Percentiles rank a stretch among this genome's conserved stretches.
phyloP scores from a whole-genome alignment of 345 rosid species.

The Citrus maxima region DNA sequence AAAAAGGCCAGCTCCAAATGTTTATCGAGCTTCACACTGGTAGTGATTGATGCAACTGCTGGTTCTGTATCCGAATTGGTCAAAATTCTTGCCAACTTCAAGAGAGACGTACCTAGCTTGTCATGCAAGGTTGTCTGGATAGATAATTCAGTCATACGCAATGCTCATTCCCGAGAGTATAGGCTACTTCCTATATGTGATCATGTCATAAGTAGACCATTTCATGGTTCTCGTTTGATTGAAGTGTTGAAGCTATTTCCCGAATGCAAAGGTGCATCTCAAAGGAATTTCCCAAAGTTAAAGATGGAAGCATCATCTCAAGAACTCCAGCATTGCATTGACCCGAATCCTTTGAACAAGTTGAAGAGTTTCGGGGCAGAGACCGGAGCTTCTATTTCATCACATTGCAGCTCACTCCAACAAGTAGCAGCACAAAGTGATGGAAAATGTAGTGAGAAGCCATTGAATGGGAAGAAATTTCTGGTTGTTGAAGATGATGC shows the following conservation, averaged over 20 bases:
- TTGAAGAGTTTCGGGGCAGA: neutral
- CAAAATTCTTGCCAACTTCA: slow-evolving; percentile 11
- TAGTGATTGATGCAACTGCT: slow-evolving; percentile 25
- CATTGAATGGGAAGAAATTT: slow-evolving; percentile 23
- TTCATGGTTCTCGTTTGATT: slow-evolving; percentile 31
- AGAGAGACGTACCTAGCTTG: slow-evolving; percentile 12
- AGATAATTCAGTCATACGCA: slow-evolving; percentile 11
- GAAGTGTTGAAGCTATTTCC: slow-evolving; percentile 26
- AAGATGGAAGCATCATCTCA: slow-evolving; percentile 1
- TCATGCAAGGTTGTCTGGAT: slow-evolving; percentile 31
- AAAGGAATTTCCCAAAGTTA: neutral
- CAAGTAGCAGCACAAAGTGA: neutral
- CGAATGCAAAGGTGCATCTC: slow-evolving; percentile 1
- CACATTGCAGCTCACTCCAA: neutral
- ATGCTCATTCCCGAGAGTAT: neutral
- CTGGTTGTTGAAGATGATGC: slow-evolving; percentile 27
- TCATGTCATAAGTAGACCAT: slow-evolving; percentile 17
- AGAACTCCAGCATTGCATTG: neutral
- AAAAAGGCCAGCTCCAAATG: slow-evolving; percentile 15
- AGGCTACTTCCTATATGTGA: slow-evolving; percentile 10
- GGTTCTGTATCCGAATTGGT: slow-evolving; percentile 9
- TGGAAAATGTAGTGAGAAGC: neutral
- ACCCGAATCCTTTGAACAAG: neutral
- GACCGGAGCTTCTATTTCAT: neutral
- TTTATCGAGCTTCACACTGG: slow-evolving; percentile 14